Evolutionary conservation across 2,329 filamentous ascomycete genomes (phyloP), one percentile per base, ranked within the genome.

Genomic region (Hirsutella thompsonii): DNA sequence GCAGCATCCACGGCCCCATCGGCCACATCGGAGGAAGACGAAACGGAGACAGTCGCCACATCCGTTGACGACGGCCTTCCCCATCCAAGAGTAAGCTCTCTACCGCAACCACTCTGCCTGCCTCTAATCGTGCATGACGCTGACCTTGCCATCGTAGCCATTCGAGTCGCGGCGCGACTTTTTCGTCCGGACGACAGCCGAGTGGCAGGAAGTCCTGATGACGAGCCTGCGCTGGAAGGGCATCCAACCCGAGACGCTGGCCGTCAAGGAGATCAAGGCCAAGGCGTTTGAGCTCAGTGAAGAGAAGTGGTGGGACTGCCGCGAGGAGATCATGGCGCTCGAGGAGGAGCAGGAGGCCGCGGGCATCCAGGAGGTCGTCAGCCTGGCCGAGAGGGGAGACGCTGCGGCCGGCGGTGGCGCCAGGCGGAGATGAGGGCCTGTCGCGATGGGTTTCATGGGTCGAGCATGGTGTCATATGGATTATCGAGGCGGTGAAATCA

Each of bases 291-390:
- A 87, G 55, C 72, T 87, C 48, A 89, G 89, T 33, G 92, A 98
- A 62, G 84, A 89, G 64, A 94, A 94, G 60, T 98, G 92, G 92
- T 98, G 92, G 92, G 92, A 95, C 68, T 88, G 83, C 57, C 76
- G 92, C 52, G 92, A 98, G 66, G 90, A 96, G 64, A 84, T 98
- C 49, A 83, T 81, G 41, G 83, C 79, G 6, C 62, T 96, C 55
- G 92, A 98, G 63, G 90, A 95, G 62, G 90, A 95, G 66, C 88
- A 96, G 66, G 90, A 95, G 62, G 89, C 84, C 38, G 86, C 88
- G 28, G 89, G 92, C 9, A 95, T 96, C 59, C 85, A 88, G 14
- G 92, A 96, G 66, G 86, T 96, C 35, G 85, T 96, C 41, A 92
- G 81, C 55, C 67, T 96, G 55, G 79, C 81, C 38, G 87, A 94